A percentile compares a stretch with the other conserved stretches of the same genome.
phyloP scores from a whole-genome alignment of 441 rosid species.

The Gossypium schwendimanii region DNA sequence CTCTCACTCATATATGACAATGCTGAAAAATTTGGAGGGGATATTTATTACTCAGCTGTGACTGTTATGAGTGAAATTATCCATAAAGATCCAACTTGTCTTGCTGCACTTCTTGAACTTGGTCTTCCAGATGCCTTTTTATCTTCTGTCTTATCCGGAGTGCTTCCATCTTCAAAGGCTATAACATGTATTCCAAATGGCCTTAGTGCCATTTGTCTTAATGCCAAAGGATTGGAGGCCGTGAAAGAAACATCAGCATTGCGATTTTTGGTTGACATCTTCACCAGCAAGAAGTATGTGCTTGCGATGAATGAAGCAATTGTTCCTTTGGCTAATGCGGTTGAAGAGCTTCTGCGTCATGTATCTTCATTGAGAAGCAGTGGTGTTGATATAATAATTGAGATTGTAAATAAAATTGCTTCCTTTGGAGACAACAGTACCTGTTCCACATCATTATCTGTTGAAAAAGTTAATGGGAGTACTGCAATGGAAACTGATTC shows the following conservation, averaged over 20 bases:
- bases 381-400: slow-evolving; percentile 91
- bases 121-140: slow-evolving; percentile 94
- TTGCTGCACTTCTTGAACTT: slow-evolving; percentile 67
- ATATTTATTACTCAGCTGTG: slow-evolving; percentile 88
- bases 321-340: slow-evolving; percentile 92
- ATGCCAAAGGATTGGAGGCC: slow-evolving; percentile 84
- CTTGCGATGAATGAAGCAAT: slow-evolving; percentile 91
- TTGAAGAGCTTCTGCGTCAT: slow-evolving; percentile 97
- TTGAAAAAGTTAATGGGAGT: slow-evolving; percentile 46
- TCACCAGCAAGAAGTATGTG: slow-evolving; percentile 86
- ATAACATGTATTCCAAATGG: slow-evolving; percentile 94
- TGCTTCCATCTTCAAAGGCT: slow-evolving; percentile 92
- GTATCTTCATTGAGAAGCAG: slow-evolving; percentile 74
- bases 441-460: slow-evolving; percentile 42
- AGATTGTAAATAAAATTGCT: slow-evolving; percentile 75
- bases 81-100: slow-evolving; percentile 96
- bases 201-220: slow-evolving; percentile 93
- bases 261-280: slow-evolving; percentile 72
- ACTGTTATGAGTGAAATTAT: slow-evolving; percentile 97
- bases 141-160: slow-evolving; percentile 75
- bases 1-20: slow-evolving; percentile 67
- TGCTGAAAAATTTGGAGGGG: slow-evolving; percentile 93
- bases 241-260: slow-evolving; percentile 83
- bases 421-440: slow-evolving; percentile 44
- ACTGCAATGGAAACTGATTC: slow-evolving; percentile 94